Evolutionary conservation across 257 asterid species (phyloP), one percentile per base, ranked within the genome.

Genomic region (Solanum paucissectum): DNA sequence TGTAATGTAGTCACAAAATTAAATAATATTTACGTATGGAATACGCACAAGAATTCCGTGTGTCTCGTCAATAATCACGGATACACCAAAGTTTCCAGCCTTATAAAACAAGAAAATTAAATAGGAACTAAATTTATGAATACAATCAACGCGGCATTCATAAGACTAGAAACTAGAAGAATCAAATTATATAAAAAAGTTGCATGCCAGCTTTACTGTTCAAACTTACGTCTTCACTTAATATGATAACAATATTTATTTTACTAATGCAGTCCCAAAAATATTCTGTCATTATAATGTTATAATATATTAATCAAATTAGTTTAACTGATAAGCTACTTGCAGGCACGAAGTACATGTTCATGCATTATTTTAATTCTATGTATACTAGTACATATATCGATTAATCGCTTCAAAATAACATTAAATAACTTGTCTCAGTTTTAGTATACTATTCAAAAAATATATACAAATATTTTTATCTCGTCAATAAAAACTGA

Each of bases 1-100:
- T 21, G 55, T 75, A 77, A 25, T 32, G 37, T 42, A 25, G 64
- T 79, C 38, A 49, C 23, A 79, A 79, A 40, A 79, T 77, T 73
- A 74, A 74, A 74, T 36, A 25, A 79, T 2, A 37, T 37, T 37
- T 25, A 66, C 33, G 71, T 27, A 75, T 12, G 16, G 49, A 27
- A 27, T 21, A 44, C 38, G 27, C 93, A 92, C 92, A 94, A 69
- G 90, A 84, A 88, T 86, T 88, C 93, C 92, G 92, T 91, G 94
- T 84, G 90, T 68, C 64, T 52, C 87, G 85, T 92, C 90, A 84
- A 88, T 88, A 74, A 81, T 92, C 96, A 94, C 96, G 96, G 96
- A 90, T 89, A 73, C 79, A 74, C 72, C 85, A 9, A 79, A 79
- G n/a, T 27, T 44, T 79, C 66, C 85, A 79, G 27, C 85, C 66